Conservation (phyloP, 495 filamentous ascomycete species). For the Cenococcum geophilum region DNA sequence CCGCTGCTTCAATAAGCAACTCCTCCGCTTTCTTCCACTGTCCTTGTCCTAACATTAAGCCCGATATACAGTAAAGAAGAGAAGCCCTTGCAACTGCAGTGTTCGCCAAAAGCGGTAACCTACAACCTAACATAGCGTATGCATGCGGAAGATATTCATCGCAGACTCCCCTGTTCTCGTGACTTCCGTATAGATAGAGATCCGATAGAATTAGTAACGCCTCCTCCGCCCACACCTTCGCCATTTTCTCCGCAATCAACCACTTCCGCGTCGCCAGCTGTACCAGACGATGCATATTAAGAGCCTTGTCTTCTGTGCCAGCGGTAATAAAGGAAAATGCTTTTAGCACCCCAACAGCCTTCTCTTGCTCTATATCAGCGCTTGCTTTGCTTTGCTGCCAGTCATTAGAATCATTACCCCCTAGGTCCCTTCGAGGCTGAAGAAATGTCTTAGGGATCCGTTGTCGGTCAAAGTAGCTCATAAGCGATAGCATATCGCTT, state of each 20-base stretch:
- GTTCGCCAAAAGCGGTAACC: neutral
- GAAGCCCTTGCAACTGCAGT: neutral
- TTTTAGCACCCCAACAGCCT: too few relatives aligned
- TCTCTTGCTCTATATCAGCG: neutral
- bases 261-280: neutral
- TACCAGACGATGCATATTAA: neutral
- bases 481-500: slow-evolving; percentile 29
- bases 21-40: neutral
- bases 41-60: neutral
- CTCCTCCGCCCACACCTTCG: neutral
- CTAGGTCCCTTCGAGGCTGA: neutral
- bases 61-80: neutral
- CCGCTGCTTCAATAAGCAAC: neutral
- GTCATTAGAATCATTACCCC: neutral
- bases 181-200: neutral
- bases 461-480: slow-evolving; percentile 33
- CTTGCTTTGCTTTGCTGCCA: neutral
- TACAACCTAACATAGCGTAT: neutral
- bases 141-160: neutral
- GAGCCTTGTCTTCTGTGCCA: neutral
- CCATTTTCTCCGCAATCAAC: neutral
- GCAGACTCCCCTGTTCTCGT: neutral
- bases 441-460: slow-evolving; percentile 27
- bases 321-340: neutral
- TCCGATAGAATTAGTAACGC: neutral